Evolutionary conservation across 306 rosid genomes (phyloP).

Genomic region (Lablab purpureus): DNA sequence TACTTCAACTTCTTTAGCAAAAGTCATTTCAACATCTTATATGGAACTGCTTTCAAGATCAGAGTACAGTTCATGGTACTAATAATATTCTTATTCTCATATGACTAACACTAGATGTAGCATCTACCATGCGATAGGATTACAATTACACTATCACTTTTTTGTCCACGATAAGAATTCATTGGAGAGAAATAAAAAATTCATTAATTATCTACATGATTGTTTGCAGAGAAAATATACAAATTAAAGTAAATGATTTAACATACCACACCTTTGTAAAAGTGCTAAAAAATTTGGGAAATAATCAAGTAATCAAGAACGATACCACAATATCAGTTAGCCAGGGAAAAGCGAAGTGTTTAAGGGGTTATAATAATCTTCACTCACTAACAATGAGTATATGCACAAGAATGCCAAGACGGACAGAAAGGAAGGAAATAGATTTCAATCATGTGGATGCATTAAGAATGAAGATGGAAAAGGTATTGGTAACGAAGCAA

Average conservation of each 20-base stretch:
- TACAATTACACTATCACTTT: background rate
- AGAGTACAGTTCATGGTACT: background rate
- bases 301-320: background rate
- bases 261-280: background rate
- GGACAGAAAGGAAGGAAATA: background rate
- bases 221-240: background rate
- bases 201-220: background rate
- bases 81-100: slow-evolving; percentile 2
- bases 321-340: background rate
- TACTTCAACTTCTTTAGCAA: slow-evolving; percentile 3
- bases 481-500: background rate
- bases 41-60: background rate
- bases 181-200: background rate
- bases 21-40: slow-evolving; percentile 5
- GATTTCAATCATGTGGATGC: background rate
- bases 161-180: background rate
- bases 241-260: background rate
- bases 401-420: background rate
- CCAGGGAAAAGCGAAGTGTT: background rate
- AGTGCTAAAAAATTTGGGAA: background rate
- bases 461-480: background rate
- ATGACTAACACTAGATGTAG: background rate
- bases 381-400: background rate
- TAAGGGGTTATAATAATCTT: background rate
- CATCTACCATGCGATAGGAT: background rate